Evolutionary conservation across 768 basidiomycete species (phyloP), one percentile per base, ranked within the genome.

Genomic region (Rhodotorula taiwanensis): DNA sequence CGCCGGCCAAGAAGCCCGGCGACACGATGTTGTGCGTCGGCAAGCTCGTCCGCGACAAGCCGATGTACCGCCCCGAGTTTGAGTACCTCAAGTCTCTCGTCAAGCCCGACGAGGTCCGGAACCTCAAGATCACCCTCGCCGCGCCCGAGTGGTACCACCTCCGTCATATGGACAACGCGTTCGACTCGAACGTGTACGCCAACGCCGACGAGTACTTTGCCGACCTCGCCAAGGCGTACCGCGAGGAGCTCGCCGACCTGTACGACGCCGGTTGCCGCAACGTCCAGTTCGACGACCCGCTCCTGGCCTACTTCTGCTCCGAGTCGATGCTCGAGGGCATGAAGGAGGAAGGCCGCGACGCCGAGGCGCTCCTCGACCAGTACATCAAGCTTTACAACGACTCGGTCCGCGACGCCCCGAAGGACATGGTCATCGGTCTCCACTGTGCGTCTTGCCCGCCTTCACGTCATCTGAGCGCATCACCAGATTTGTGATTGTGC

Each of bases 41-140:
- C 49, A 69, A 69, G 64, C 64, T 69, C 52, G 58, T 59, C 23
- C 64, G 68, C 57, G 59, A 55, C 52, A 69, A 69, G 60, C 60
- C 60, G 25, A 64, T 64, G 62, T 69, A 69, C 67, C 63, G 63
- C 28, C 70, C 64, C 56, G 72, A 72, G 58, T 69, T 73, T 50
- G 60, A 69, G 43, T 66, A 47, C 62, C 25, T 71, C 48, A 52
- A 56, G 50, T 60, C 59, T 18, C 31, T 63, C 43, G 61, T 72
- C 52, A 50, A 68, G 33, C 59, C 64, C n/a, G 62, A 68, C 27
- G 67, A 72, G 44, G 82, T 85, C 62, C 80, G 80, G 71, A 78
- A 80, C 71, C 80, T 88, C 74, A 88, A 89, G 74, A 71, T 88
- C 62, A 87, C 84, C 20, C 77, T 86, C 75, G 84, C 83, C 62